Evolutionary conservation across 106 monocot genomes (phyloP), one percentile per base, ranked within the genome.

Genomic region (Dendrobium catenatum): DNA sequence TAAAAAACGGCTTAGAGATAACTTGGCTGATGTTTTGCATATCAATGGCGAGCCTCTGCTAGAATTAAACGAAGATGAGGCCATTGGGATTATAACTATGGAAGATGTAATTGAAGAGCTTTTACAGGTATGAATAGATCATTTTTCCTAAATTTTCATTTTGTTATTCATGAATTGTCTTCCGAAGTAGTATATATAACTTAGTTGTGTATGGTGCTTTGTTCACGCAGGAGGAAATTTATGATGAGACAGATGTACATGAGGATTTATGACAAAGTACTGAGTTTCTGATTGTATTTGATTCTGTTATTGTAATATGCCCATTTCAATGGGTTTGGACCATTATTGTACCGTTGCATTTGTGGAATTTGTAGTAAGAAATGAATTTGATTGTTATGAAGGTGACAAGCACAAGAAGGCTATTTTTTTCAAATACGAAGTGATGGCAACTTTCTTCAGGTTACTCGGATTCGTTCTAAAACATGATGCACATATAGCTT

Each of bases 51-150:
- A 44, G 17, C 82, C 88, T 0, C 84, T 91, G 24, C 91, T 91
- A 19, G 90, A 72, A 10, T 49, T 91, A 37, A 88, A 84, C 42
- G 93, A 99, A 80, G 86, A 94, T 27, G 92, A 95, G 77, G 95
- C 91, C 18, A 79, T 91, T 61, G 99, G 99, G 15, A 99, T 99
- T 68, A 95, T 99, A 78, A 99, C 99, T 0, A 99, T 99, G 95
- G 95, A 99, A 83, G 95, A 99, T 84, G 91, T 99, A 4, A 99
- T 99, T 42, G 98, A 99, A 79, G 98, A 99, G 86, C 89, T 99
- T 10, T 82, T 99, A 20, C 95, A 99, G 93, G 95, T 91, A 79
- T 79, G 2, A 13, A 24, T 3, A 3, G 20, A 6, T 75, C 18
- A 10, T 72, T 66, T 48, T 11, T 5, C 51, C 22, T n/a, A 26